Evolutionary conservation across 495 filamentous ascomycete species (phyloP), one percentile per base, ranked within the genome.

Genomic region (Trichoderma parareesei): DNA sequence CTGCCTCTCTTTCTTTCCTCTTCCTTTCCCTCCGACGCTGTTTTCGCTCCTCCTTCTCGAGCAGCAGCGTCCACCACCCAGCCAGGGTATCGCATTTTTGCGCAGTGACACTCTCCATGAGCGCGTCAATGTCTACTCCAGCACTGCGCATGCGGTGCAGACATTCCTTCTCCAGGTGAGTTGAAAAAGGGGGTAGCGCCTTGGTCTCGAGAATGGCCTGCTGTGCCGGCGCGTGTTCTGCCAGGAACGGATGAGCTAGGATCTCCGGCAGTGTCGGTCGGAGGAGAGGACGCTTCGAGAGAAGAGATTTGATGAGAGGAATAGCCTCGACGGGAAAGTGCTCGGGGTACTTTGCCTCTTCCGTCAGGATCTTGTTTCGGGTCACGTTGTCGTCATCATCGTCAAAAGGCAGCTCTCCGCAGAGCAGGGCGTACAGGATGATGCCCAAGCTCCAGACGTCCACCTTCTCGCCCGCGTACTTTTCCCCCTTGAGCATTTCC

Each of bases 371-470:
- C 73, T 86, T 90, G 14, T 80, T 80, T 69, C 96, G 91, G 62
- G 95, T 98, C 64, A 87, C 79, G 65, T 84, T 85, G 68, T 97
- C 93, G 69, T 93, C 86, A 70, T 97, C 94, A 63, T 98, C 94
- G 70, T 98, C 94, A 71, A 93, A 98, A 6, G 94, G 94, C 27
- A 98, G 82, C 75, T 98, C 95, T 48, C 94, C 94, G 49, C 88
- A 90, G 60, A 98, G 79, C 41, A 98, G 80, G 44, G 94, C 93
- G 75, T 95, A 98, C 27, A 98, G 83, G 67, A 98, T 98, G 60
- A 98, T 92, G 0, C 94, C 94, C 69, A 98, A 75, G 73, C 94
- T 98, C 94, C 94, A 98, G 6, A 98, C 91, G 73, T 98, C 94
- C 64, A 98, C 94, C 74, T 95, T 96, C 77, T 97, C 93, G 2